These are phyloP conservation scores for Cryptosporidium tyzzeri DNA, from an alignment of 169 alveolate genomes.

Conservation along the genomic window DNA sequence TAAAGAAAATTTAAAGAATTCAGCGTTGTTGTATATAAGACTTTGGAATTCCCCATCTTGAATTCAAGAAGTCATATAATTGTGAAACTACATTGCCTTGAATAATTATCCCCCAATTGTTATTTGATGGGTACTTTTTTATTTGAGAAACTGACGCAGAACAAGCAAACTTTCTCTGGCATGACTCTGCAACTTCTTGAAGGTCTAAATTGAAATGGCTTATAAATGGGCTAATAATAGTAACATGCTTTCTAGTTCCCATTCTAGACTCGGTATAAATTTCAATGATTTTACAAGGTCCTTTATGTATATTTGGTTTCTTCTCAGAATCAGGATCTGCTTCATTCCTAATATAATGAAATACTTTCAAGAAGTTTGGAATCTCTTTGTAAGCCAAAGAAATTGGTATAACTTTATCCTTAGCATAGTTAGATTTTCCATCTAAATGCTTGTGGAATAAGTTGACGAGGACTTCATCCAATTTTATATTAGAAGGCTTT, in stretches of 20 bases:
- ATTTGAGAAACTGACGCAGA: slow-evolving; percentile 65
- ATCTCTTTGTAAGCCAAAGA: slow-evolving; percentile 19
- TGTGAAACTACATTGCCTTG: slow-evolving; percentile 64
- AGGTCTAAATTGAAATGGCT: slow-evolving; percentile 53
- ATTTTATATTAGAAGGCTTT: slow-evolving; percentile 6
- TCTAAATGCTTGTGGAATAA: not conserved
- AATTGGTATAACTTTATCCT: slow-evolving; percentile 6
- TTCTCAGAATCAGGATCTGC: not conserved
- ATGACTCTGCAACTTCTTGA: slow-evolving; percentile 50
- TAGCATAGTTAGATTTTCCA: not conserved
- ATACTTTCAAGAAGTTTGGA: slow-evolving; percentile 14
- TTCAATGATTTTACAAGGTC: slow-evolving; percentile 40
- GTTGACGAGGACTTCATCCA: slow-evolving; percentile 17
- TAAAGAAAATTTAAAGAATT: not conserved
- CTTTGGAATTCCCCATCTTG: slow-evolving; percentile 72
- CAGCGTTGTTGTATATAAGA: slow-evolving; percentile 24
- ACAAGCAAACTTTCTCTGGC: slow-evolving; percentile 70
- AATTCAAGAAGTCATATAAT: slow-evolving; percentile 5
- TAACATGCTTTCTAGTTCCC: slow-evolving; percentile 56
- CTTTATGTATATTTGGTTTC: slow-evolving; percentile 39
- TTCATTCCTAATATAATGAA: slow-evolving; percentile 43
- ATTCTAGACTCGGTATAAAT: slow-evolving; percentile 57
- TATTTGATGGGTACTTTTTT: slow-evolving; percentile 33
- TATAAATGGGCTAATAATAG: slow-evolving; percentile 69
- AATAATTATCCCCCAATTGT: slow-evolving; percentile 43